Conservation (phyloP, 139 green algal genomes). For the Parachlorella kessleri region DNA sequence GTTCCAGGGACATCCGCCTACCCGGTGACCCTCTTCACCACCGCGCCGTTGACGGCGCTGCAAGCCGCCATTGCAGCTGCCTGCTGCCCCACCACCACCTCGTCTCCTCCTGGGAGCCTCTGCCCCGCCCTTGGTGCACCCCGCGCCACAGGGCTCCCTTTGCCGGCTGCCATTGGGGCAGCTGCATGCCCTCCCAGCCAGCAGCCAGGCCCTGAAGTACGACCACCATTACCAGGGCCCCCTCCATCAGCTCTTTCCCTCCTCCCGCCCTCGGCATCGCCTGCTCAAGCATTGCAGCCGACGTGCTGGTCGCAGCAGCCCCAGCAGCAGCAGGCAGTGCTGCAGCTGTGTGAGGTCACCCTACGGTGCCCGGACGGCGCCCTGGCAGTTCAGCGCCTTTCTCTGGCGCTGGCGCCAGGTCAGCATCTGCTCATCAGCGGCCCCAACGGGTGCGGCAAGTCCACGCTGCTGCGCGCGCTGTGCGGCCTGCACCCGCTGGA, state of each 20-base stretch:
- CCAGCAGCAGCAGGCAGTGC: not conserved
- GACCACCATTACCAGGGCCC: too few species aligned
- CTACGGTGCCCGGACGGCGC: conserved; percentile 11
- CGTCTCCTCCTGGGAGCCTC: not conserved
- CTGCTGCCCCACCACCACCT: too few species aligned
- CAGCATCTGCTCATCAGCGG: conserved; percentile 39
- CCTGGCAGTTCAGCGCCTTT: conserved; percentile 13
- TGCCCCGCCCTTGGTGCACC: not conserved
- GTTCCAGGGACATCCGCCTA: conserved; percentile 46
- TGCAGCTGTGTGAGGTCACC: conserved; percentile 15
- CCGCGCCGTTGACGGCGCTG: conserved; percentile 32
- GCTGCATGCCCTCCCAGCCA: not conserved
- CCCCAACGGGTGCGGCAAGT: conserved; percentile 57
- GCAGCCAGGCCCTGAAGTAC: too few species aligned
- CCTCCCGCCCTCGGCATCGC: not conserved
- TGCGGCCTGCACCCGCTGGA: conserved; percentile 23
- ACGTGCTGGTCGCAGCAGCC: not conserved
- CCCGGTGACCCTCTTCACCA: conserved; percentile 58
- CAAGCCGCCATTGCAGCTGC: conserved; percentile 1
- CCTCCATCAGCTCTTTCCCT: too few species aligned
- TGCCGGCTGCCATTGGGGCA: too few species aligned
- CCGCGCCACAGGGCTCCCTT: too few species aligned
- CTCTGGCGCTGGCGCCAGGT: conserved; percentile 14
- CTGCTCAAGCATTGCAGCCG: not conserved
- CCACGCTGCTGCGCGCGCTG: conserved; percentile 44